Base-by-base conservation (phyloP, 805 yeast species). In the Ogataea parapolymorpha region DNA sequence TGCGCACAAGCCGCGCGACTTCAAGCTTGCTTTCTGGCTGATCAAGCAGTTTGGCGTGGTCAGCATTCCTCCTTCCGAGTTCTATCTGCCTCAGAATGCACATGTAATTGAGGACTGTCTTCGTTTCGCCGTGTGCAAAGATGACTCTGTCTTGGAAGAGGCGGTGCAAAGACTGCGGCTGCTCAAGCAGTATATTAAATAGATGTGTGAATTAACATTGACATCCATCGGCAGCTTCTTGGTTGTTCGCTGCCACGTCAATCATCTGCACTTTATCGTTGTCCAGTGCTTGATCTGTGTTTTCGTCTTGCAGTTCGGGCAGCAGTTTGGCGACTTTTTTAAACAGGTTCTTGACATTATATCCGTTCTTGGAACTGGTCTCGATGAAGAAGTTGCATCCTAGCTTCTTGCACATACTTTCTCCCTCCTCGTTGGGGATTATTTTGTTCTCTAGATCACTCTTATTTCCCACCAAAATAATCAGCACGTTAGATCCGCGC, bases 11-110 rank as follows among this genome's bases (percentile, higher is more conserved):
- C 91, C 95, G 12, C 80, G 80, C 49, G 99, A 93, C 67, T 93
- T 89, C 72, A 79, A 79, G 59, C 72, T 82, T 49, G 95, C 96
- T 1, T 87, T 86, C 66, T 93, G 98, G 97, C 72, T 93, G 45
- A 88, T 89, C 56, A 82, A 79, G 59, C 95, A 89, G 59, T 62
- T 91, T 43, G 99, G 99, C 9, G 95, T 93, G 29, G 98, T 93
- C 15, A 84, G 95, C 4, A 93, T 93, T 49, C 99, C 99, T 9
- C 98, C 98, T 22, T 84, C 96, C n/a, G 98, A 91, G 64, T 93
- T 93, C 58, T 79, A 86, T 55, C 74, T 80, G 32, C 75, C 79
- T 8, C 80, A 77, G 45, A 80, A 84, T 50, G 89, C 85, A 24
- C 70, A 76, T 41, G 79, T 82, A 13, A 89, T 91, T 41, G 95